phyloP scores from a whole-genome alignment of 345 rosid species.

The Hibiscus trionum region DNA sequence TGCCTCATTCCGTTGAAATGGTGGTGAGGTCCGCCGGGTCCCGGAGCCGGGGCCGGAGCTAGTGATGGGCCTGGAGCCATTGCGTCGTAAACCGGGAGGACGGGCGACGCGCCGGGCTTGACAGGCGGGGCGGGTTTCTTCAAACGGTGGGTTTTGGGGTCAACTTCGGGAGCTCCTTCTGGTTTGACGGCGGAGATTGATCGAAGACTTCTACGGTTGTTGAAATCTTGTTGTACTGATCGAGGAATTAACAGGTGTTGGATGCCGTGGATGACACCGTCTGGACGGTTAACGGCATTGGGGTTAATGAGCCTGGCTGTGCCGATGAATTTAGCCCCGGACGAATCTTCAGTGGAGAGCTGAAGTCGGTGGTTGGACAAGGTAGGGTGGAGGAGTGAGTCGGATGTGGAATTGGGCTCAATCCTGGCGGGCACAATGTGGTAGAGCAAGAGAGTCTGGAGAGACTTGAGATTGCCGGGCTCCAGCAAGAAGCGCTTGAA shows the following conservation, averaged over 20 bases:
- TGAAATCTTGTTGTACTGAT: slow-evolving; percentile 67
- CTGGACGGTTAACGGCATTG: slow-evolving; percentile 49
- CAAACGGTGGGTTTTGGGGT: slow-evolving; percentile 58
- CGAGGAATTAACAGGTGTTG: slow-evolving; percentile 56
- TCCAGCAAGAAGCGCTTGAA: slow-evolving; percentile 69
- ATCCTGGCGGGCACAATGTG: slow-evolving; percentile 55
- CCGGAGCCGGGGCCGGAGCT: slow-evolving; percentile 58
- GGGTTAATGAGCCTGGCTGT: slow-evolving; percentile 37
- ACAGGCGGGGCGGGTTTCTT: slow-evolving; percentile 36
- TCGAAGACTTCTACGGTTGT: slow-evolving; percentile 47
- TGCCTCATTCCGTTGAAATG: slow-evolving; percentile 66
- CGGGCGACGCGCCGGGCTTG: slow-evolving; percentile 41
- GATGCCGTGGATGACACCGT: slow-evolving; percentile 78
- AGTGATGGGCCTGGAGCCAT: slow-evolving; percentile 43
- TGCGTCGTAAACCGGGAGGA: slow-evolving; percentile 49
- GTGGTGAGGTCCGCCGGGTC: slow-evolving; percentile 65
- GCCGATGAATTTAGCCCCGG: slow-evolving; percentile 28
- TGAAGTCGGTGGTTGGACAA: slow-evolving; percentile 30
- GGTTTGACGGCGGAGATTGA: slow-evolving; percentile 66
- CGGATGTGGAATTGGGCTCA: slow-evolving; percentile 21
- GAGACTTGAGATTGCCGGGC: slow-evolving; percentile 27
- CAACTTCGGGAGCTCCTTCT: slow-evolving; percentile 68
- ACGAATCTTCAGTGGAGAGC: slow-evolving; percentile 19
- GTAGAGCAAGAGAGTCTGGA: slow-evolving; percentile 34
- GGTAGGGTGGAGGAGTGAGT: slow-evolving; percentile 33